Percentiles rank a stretch among this genome's conserved stretches.
These are phyloP conservation scores for Fusarium buharicum DNA, from an alignment of 2,329 filamentous ascomycete species.

Conservation along the genomic window DNA sequence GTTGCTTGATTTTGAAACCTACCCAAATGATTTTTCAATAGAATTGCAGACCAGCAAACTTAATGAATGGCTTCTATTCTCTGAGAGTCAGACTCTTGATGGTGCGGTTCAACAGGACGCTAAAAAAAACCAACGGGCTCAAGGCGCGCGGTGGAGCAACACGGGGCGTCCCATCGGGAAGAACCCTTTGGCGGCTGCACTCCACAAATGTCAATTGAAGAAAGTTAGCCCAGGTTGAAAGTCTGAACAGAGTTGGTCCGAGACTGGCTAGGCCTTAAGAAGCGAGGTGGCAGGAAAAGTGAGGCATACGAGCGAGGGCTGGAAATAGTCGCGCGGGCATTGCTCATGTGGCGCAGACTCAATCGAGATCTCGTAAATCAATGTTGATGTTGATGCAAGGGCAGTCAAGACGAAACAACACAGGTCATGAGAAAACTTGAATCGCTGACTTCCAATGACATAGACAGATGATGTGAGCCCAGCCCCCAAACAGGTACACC, in stretches of 20 bases:
- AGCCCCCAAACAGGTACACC: constrained; percentile 7
- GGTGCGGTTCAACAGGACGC: constrained; percentile 28
- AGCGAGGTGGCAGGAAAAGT: constrained; percentile 32
- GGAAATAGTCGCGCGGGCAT: constrained; percentile 27
- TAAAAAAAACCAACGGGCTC: constrained; percentile 30
- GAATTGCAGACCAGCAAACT: constrained; percentile 26
- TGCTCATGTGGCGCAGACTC: constrained; percentile 9
- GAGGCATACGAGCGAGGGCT: constrained; percentile 25
- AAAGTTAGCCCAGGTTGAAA: constrained; percentile 3
- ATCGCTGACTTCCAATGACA: neutral
- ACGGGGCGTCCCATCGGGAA: constrained; percentile 45
- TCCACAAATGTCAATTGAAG: constrained; percentile 42
- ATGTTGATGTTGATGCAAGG: constrained; percentile 20
- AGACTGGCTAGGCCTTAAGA: constrained; percentile 20
- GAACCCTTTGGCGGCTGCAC: constrained; percentile 42
- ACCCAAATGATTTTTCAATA: constrained; percentile 10
- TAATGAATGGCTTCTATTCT: constrained; percentile 23
- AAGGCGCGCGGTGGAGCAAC: constrained; percentile 37
- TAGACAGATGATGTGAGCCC: constrained; percentile 30
- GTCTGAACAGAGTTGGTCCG: constrained; percentile 12
- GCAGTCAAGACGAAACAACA: neutral
- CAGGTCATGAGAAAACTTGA: neutral
- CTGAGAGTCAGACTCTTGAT: constrained; percentile 16
- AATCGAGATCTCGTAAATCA: constrained; percentile 14
- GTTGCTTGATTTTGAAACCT: constrained; percentile 7